A percentile compares a stretch with the other conserved stretches of the same genome.
Evolutionary conservation across 2,329 filamentous ascomycete species (phyloP).

Genomic region (Grosmannia huntii): DNA sequence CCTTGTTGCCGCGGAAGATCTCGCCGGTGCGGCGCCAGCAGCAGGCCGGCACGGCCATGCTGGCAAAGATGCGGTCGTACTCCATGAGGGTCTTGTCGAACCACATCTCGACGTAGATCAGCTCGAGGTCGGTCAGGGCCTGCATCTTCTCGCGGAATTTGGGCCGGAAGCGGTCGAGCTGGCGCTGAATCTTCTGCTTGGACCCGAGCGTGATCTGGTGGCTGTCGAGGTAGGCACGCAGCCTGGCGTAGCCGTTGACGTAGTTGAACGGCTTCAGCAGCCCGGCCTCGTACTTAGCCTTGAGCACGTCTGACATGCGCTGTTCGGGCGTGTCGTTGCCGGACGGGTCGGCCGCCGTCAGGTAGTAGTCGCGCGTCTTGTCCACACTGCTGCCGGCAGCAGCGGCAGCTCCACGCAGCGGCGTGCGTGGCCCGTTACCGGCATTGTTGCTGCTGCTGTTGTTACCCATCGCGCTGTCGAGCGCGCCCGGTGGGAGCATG

Average conservation of each 20-base stretch:
- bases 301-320: slow-evolving; percentile 86
- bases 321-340: slow-evolving; percentile 78
- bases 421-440: not conserved
- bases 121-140: slow-evolving; percentile 79
- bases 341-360: slow-evolving; percentile 89
- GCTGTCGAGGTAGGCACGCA: slow-evolving; percentile 84
- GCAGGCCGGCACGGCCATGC: slow-evolving; percentile 96
- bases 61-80: slow-evolving; percentile 95
- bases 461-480: not conserved
- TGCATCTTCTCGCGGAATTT: slow-evolving; percentile 96
- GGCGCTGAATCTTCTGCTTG: slow-evolving; percentile 81
- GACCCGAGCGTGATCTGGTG: slow-evolving; percentile 64
- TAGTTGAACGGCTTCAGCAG: slow-evolving; percentile 97
- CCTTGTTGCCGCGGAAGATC: slow-evolving; percentile 94
- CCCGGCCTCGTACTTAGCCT: slow-evolving; percentile 92
- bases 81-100: slow-evolving; percentile 95
- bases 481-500: not conserved
- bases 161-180: slow-evolving; percentile 84
- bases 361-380: slow-evolving; percentile 79
- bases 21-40: slow-evolving; percentile 95
- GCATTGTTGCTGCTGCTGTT: not conserved
- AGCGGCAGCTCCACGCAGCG: not conserved
- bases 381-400: slow-evolving; percentile 36
- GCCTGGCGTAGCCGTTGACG: slow-evolving; percentile 82
- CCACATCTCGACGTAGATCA: slow-evolving; percentile 97